Percentiles rank a stretch among this genome's conserved stretches.
Evolutionary conservation across 2,329 filamentous ascomycete species (phyloP).

Genomic region (Sporothrix pallida): DNA sequence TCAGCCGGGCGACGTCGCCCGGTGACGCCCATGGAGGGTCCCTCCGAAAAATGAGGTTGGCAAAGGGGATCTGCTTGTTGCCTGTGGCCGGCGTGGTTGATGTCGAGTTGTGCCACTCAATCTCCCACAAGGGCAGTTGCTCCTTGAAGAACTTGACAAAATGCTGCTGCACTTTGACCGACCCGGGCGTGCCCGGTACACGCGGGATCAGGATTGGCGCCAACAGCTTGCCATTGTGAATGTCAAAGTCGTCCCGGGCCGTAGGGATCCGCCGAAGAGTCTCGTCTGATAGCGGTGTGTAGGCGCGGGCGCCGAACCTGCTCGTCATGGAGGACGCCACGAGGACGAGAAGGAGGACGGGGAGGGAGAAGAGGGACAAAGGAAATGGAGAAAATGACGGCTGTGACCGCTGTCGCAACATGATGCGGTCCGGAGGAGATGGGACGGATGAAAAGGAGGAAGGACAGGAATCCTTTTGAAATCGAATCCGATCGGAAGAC

Average conservation of each 20-base stretch:
- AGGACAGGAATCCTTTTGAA: background rate
- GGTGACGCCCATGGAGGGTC: constrained; percentile 81
- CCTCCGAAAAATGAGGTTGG: constrained; percentile 82
- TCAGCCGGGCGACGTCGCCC: constrained; percentile 80
- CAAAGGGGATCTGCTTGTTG: constrained; percentile 75
- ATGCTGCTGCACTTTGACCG: constrained; percentile 74
- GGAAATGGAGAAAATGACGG: background rate
- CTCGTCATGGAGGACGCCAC: constrained; percentile 34
- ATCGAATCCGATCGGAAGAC: background rate
- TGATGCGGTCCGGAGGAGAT: constrained; percentile 6
- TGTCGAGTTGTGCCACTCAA: constrained; percentile 90
- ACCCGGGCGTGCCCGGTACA: constrained; percentile 84
- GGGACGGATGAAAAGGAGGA: background rate
- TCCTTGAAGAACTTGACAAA: constrained; percentile 81
- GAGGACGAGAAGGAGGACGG: constrained; percentile 35
- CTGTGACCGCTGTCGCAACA: constrained; percentile 15
- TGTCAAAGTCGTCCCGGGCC: constrained; percentile 78
- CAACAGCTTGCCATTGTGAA: constrained; percentile 74
- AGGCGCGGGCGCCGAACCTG: constrained; percentile 44
- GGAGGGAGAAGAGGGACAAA: background rate
- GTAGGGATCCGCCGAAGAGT: constrained; percentile 74
- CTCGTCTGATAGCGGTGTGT: constrained; percentile 70
- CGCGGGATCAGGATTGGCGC: constrained; percentile 86
- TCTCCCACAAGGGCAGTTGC: constrained; percentile 76
- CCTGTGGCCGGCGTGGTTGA: constrained; percentile 78